Evolutionary conservation across 2,329 filamentous ascomycete genomes (phyloP), one percentile per base, ranked within the genome.

Genomic region (Stagonosporopsis tanaceti): DNA sequence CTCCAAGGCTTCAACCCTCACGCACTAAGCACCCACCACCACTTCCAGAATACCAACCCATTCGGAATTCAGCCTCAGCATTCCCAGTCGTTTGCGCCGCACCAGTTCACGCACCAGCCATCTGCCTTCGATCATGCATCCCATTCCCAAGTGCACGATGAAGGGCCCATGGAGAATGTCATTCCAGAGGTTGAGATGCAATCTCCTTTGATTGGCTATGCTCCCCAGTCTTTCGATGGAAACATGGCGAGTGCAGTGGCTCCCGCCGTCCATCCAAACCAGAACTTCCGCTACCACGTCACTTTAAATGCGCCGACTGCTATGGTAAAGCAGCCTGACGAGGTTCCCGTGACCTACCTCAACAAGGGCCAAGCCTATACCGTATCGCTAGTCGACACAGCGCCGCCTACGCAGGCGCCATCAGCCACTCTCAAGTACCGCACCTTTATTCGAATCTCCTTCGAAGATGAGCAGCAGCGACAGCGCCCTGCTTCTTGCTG

Each of bases 361-460:
- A 99, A 99, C 80, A 98, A 98, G 77, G 93, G 94, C 24, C 94
- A 98, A 74, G 92, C 93, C 15, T 99, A 99, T 75, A 91, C 91
- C 0, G 81, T 99, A 17, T 90, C 91, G 2, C 85, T 99, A 27
- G 82, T 90, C 44, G 95, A 99, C 72, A 95, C 90, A 0, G 81
- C 83, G 6, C 85, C 89, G 1, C 81, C 84, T 1, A 34, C 32
- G 32, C 78, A 88, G 30, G 27, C 68, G 4, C 79, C 85, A 32
- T 75, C 80, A 0, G 84, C 84, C 4, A 88, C 87, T 8, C 81
- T 89, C 14, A 89, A 85, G 64, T 97, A 97, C 73, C 87, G 95
- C 52, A 98, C 94, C 0, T 97, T 90, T 73, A 86, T 99, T 44
- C 89, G 95, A n/a, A 89, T 99, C 44, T 97, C 94, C 0, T 99